Conservation (phyloP, 139 green algal species). For the Chlorella sp. region DNA sequence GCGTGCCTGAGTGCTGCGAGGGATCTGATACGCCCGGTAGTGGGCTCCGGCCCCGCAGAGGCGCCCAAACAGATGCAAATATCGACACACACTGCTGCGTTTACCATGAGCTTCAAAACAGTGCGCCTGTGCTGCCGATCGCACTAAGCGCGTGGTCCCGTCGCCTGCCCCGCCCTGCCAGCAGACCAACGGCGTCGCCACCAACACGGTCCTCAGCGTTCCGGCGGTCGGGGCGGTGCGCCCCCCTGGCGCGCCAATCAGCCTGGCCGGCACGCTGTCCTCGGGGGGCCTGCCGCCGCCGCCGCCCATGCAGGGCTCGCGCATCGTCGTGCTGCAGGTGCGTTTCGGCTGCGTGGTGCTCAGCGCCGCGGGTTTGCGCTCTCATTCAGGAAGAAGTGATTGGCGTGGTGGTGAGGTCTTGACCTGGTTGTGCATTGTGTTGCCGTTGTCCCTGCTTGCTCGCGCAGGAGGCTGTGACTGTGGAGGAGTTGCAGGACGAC, state of each 20-base stretch:
- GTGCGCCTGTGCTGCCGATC: too few relatives aligned
- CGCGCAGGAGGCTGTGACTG: conserved; percentile 51
- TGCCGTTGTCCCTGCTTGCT: neutral
- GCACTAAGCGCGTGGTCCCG: neutral
- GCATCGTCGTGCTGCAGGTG: conserved; percentile 11
- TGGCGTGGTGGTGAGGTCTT: neutral
- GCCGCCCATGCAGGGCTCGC: neutral
- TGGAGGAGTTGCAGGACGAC: conserved; percentile 81
- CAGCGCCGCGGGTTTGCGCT: neutral
- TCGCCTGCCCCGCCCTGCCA: neutral
- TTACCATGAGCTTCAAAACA: too few relatives aligned
- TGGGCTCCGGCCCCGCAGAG: too few relatives aligned
- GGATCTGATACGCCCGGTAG: too few relatives aligned
- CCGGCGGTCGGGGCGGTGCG: too few relatives aligned
- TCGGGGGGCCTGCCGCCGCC: neutral
- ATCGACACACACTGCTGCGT: too few relatives aligned
- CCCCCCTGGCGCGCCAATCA: neutral
- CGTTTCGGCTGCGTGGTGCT: neutral
- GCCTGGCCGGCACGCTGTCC: neutral
- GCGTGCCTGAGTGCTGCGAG: too few relatives aligned
- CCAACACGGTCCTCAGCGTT: neutral
- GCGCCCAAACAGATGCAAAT: too few relatives aligned
- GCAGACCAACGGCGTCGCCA: neutral
- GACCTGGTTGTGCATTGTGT: neutral
- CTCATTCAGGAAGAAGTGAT: neutral